A percentile compares a stretch with the other conserved stretches of the same genome.
Conservation (phyloP, 2,329 filamentous ascomycete genomes). For the Curvularia eragrostidis region DNA sequence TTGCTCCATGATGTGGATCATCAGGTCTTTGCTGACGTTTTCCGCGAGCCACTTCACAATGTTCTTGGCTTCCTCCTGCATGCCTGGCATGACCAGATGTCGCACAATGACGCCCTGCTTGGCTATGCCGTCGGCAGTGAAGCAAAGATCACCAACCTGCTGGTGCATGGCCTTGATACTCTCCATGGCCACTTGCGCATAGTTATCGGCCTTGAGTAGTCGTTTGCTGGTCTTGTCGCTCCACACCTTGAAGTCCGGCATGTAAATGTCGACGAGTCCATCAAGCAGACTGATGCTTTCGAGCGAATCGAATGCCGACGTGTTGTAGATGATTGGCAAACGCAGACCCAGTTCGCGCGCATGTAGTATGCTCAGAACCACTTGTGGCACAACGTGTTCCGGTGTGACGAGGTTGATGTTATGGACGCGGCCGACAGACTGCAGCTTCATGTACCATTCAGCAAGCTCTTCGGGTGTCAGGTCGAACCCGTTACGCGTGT, state of each 20-base stretch:
- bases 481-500: constrained; percentile 81
- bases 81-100: constrained; percentile 85
- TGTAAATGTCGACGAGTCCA: constrained; percentile 82
- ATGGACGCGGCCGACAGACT: constrained; percentile 80
- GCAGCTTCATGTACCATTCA: constrained; percentile 83
- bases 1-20: constrained; percentile 89
- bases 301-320: constrained; percentile 78
- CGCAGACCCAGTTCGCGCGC: constrained; percentile 72
- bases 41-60: constrained; percentile 80
- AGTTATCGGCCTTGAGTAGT: constrained; percentile 79
- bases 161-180: constrained; percentile 80
- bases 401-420: constrained; percentile 90
- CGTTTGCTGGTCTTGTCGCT: constrained; percentile 68
- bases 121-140: constrained; percentile 80
- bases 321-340: constrained; percentile 84
- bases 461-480: constrained; percentile 79
- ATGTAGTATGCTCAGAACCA: constrained; percentile 76
- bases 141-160: constrained; percentile 83
- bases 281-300: constrained; percentile 76
- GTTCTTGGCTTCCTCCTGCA: constrained; percentile 72
- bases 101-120: constrained; percentile 77
- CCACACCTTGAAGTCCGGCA: constrained; percentile 92
- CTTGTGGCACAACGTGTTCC: constrained; percentile 85
- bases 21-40: constrained; percentile 75
- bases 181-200: constrained; percentile 73